These are phyloP conservation scores for Omphalotus guepiniiformis DNA, from an alignment of 768 basidiomycete genomes.

Conservation along the genomic window DNA sequence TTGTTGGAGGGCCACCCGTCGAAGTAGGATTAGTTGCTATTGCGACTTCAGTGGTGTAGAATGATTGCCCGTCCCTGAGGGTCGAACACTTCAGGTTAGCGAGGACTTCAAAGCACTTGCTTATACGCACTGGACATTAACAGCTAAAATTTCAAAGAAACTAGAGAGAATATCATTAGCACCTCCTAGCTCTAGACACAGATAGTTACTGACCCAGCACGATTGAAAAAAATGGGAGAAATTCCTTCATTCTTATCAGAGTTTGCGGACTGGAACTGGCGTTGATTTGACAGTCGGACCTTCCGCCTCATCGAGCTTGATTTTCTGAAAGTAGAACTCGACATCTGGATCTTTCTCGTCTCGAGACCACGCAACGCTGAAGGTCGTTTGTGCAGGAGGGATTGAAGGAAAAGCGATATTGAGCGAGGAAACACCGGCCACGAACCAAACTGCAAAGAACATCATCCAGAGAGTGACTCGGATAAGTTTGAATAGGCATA, in stretches of 20 bases:
- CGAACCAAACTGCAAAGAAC: too few relatives aligned
- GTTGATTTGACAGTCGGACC: background rate
- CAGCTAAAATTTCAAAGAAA: background rate
- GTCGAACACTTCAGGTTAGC: background rate
- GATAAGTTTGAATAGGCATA: too few relatives aligned
- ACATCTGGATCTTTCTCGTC: background rate
- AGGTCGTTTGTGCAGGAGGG: too few relatives aligned
- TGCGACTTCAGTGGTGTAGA: background rate
- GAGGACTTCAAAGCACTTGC: background rate
- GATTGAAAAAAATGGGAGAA: background rate
- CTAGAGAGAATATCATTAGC: background rate
- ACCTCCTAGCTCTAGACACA: background rate
- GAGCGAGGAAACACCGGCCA: too few relatives aligned
- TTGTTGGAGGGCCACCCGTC: background rate
- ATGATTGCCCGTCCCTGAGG: background rate
- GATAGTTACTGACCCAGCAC: background rate
- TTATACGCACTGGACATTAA: background rate
- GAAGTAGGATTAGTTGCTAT: constrained; percentile 3
- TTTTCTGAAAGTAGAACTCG: constrained; percentile 2
- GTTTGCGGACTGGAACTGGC: background rate
- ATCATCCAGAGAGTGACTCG: too few relatives aligned
- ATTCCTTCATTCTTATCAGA: background rate
- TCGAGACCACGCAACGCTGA: constrained; percentile 1
- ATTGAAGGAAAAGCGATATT: too few relatives aligned
- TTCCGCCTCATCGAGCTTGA: background rate